These are phyloP conservation scores for Globisporangium cederbergense DNA, from an alignment of 352 stramenopile species.

Conservation along the genomic window DNA sequence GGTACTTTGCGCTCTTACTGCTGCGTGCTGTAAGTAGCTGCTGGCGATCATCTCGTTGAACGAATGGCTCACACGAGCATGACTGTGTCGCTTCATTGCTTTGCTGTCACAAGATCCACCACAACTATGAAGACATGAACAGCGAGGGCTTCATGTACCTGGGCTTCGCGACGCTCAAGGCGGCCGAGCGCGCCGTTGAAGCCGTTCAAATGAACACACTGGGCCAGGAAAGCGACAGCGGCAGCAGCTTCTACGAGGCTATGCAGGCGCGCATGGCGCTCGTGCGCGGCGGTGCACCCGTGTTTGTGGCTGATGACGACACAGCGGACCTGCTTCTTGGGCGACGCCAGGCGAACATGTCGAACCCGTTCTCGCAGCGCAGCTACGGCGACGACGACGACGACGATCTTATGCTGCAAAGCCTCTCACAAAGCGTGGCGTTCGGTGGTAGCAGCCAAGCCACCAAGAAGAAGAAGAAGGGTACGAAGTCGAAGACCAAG, in stretches of 20 bases:
- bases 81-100: background rate
- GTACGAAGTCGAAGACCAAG: background rate
- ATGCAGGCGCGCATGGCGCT: slow-evolving; percentile 53
- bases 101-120: slow-evolving; percentile 46
- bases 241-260: slow-evolving; percentile 15
- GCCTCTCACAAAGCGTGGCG: slow-evolving; percentile 56
- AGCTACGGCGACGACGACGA: slow-evolving; percentile 40
- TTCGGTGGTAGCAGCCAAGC: slow-evolving; percentile 23
- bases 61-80: background rate
- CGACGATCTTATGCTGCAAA: slow-evolving; percentile 76
- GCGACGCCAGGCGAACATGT: slow-evolving; percentile 24
- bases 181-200: slow-evolving; percentile 32
- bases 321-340: slow-evolving; percentile 57
- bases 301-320: slow-evolving; percentile 26
- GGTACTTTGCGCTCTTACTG: slow-evolving; percentile 21
- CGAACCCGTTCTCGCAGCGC: slow-evolving; percentile 50
- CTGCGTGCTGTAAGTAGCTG: background rate
- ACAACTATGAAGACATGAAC: slow-evolving; percentile 61
- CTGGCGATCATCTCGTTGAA: background rate
- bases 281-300: slow-evolving; percentile 29
- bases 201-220: slow-evolving; percentile 26
- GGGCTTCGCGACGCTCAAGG: slow-evolving; percentile 34
- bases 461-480: slow-evolving; percentile 11
- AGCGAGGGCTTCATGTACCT: slow-evolving; percentile 70
- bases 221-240: slow-evolving; percentile 17